These are phyloP conservation scores for Arthroderma uncinatum DNA, from an alignment of 2,329 filamentous ascomycete species.

Conservation along the genomic window DNA sequence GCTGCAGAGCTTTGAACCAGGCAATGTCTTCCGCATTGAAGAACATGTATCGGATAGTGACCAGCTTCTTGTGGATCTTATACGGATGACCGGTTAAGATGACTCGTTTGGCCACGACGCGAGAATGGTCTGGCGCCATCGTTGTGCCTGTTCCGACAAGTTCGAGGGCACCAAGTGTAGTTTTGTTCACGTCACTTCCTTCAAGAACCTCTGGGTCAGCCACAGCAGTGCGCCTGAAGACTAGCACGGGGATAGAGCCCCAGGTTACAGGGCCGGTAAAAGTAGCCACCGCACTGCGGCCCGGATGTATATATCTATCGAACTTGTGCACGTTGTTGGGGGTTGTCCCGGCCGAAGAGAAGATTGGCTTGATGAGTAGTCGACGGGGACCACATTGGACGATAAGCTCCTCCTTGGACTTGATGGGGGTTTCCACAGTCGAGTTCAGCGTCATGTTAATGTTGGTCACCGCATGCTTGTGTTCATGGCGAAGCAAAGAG, in stretches of 20 bases:
- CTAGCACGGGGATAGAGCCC: conserved; percentile 81
- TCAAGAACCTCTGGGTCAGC: conserved; percentile 33
- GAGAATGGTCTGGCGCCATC: conserved; percentile 59
- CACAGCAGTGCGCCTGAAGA: conserved; percentile 53
- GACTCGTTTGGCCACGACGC: conserved; percentile 86
- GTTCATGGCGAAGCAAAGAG: conserved; percentile 83
- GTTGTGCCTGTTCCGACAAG: conserved; percentile 82
- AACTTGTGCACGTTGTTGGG: conserved; percentile 98
- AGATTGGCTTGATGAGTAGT: conserved; percentile 78
- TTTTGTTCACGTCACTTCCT: conserved; percentile 34
- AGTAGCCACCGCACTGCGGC: conserved; percentile 74
- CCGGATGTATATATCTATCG: conserved; percentile 81
- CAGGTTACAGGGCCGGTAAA: conserved; percentile 87
- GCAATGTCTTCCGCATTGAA: conserved; percentile 91
- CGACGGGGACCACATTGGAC: conserved; percentile 83
- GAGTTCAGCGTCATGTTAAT: conserved; percentile 78
- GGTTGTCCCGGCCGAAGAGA: conserved; percentile 78
- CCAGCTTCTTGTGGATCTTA: conserved; percentile 96
- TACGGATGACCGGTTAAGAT: conserved; percentile 92
- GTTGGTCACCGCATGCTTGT: conserved; percentile 85
- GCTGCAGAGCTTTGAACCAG: conserved; percentile 93
- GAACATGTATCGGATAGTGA: conserved; percentile 99
- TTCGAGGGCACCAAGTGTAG: conserved; percentile 43
- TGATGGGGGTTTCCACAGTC: conserved; percentile 63
- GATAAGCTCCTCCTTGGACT: conserved; percentile 84